Percentiles rank a stretch among this genome's conserved stretches.
phyloP scores from a whole-genome alignment of 2,329 filamentous ascomycete genomes.

The Tolypocladium tropicale region DNA sequence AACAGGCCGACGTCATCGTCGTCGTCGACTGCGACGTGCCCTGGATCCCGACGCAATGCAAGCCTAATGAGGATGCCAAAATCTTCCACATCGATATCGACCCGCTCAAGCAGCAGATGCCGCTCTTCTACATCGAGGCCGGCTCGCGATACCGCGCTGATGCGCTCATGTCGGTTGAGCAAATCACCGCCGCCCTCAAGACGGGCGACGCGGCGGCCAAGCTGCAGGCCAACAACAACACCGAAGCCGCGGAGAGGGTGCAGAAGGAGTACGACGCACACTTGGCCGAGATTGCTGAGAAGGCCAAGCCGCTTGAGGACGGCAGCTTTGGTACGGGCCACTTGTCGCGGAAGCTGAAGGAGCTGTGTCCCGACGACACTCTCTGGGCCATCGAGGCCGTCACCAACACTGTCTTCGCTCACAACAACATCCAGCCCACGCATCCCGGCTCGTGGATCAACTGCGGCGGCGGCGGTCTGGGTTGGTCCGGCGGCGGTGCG shows the following conservation, averaged over 20 bases:
- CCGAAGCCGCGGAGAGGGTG: slow-evolving; percentile 30
- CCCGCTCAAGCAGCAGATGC: slow-evolving; percentile 61
- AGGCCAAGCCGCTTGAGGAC: slow-evolving; percentile 47
- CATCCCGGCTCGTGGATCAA: slow-evolving; percentile 69
- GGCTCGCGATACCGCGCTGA: slow-evolving; percentile 58
- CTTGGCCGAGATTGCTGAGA: slow-evolving; percentile 47
- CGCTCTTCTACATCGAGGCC: slow-evolving; percentile 60
- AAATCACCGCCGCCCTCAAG: slow-evolving; percentile 55
- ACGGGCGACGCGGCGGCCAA: slow-evolving; percentile 31
- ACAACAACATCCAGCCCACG: slow-evolving; percentile 60
- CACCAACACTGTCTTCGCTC: slow-evolving; percentile 56
- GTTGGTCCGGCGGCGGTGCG: slow-evolving; percentile 69
- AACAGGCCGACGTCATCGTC: slow-evolving; percentile 71
- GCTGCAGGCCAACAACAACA: slow-evolving; percentile 14
- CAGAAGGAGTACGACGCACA: slow-evolving; percentile 47
- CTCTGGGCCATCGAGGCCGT: slow-evolving; percentile 74
- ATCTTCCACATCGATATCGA: slow-evolving; percentile 58
- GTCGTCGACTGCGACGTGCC: slow-evolving; percentile 86
- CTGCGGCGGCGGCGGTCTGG: slow-evolving; percentile 70
- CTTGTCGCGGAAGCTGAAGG: slow-evolving; percentile 19
- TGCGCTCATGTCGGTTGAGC: slow-evolving; percentile 52
- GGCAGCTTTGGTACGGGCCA: slow-evolving; percentile 36
- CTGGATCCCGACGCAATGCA: slow-evolving; percentile 74
- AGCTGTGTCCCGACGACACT: slow-evolving; percentile 35
- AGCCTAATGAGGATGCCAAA: slow-evolving; percentile 38